Evolutionary conservation across 148 eudicot genomes (phyloP).

Genomic region (Rhododendron ovatum): DNA sequence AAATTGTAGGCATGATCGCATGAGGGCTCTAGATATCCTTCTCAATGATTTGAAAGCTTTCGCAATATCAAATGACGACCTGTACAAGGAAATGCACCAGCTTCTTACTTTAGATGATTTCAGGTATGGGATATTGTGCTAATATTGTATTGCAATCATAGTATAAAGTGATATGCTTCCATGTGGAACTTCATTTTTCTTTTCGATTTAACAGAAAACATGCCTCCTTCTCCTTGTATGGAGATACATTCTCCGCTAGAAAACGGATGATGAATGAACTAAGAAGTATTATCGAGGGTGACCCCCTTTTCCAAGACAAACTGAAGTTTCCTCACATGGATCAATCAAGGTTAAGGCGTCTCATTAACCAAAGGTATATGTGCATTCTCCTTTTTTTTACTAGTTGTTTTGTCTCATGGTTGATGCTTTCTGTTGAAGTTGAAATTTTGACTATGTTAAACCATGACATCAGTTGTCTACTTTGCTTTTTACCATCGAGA

Average conservation of each 20-base stretch:
- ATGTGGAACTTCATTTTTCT: background rate
- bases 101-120: slow-evolving; percentile 22
- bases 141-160: background rate
- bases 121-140: slow-evolving; percentile 1
- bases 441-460: too few species aligned
- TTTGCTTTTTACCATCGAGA: too few species aligned
- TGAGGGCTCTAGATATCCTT: slow-evolving; percentile 14
- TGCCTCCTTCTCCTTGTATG: slow-evolving; percentile 6
- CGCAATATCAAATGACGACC: slow-evolving; percentile 11
- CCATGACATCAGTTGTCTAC: too few species aligned
- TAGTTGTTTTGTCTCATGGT: too few species aligned
- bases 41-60: slow-evolving; percentile 23
- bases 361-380: too few species aligned
- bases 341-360: too few species aligned
- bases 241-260: slow-evolving; percentile 16
- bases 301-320: too few species aligned
- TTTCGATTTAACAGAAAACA: slow-evolving; percentile 11
- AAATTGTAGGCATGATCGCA: slow-evolving; percentile 10
- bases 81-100: slow-evolving; percentile 23
- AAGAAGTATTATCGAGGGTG: slow-evolving; percentile 4
- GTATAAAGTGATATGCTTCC: background rate
- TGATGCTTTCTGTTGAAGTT: too few species aligned
- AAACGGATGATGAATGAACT: slow-evolving; percentile 10
- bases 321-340: too few species aligned
- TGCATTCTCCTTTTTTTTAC: too few species aligned